Base-by-base conservation (phyloP, 1,284 basidiomycete genomes). In the Puccinia coronata region DNA sequence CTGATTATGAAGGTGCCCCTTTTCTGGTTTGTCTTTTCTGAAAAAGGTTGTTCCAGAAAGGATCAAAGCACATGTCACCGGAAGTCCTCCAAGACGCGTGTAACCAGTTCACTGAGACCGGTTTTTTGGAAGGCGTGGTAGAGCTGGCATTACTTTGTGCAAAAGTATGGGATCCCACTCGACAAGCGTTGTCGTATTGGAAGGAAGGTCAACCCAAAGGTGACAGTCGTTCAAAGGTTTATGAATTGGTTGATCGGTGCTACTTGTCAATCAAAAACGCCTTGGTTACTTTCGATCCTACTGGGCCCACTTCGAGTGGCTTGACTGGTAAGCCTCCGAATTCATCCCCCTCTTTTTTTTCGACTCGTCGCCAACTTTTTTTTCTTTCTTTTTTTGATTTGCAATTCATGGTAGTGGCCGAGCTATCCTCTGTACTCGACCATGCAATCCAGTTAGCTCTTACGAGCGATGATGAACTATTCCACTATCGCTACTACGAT, bases 401-500 rank as follows among this genome's bases (percentile, higher is more conserved):
- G 83, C 83, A 83, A 83, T 82, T 49, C 63, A 36, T 47, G 18
- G 36, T 75, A 70, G 82, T 87, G 51, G 90, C 90, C 53, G 90
- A 92, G 77, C 88, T 89, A 18, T 92, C 93, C 83, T 88, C 89
- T 34, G 89, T 92, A 23, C 89, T 91, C 71, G 89, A 88, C 61
- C 91, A 92, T 84, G 92, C 93, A 0, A 94, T 93, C 85, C 91
- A 92, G 59, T 88, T 95, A 81, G 94, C 94, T 0, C 92, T 98
- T 82, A 88, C 90, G 0, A 92, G 92, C 82, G 90, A 92, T 73
- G 96, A 99, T 86, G 92, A 94, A 84, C 91, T 97, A 86, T 98
- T 98, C 88, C 96, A 99, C 87, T 95, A 92, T 55, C 92, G 92
- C 67, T 87, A 99, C 82, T 99, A 99, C 86, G 94, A 96, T 84